Evolutionary conservation across 1,284 basidiomycete species (phyloP), one percentile per base, ranked within the genome.

Genomic region (Acaromyces ingoldii): DNA sequence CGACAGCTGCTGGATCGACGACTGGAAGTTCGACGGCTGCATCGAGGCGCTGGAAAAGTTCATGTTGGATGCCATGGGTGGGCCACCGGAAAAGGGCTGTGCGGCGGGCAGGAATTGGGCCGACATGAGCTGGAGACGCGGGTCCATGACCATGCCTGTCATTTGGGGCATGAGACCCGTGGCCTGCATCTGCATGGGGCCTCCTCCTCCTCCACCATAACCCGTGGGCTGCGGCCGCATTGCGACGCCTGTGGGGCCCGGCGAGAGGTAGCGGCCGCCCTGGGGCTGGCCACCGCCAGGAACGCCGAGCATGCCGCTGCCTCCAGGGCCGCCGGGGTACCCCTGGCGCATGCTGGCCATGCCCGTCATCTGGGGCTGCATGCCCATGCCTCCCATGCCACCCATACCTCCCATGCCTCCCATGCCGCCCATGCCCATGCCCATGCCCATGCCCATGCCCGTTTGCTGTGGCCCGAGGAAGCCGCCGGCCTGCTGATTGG

Each of bases 91-190:
- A 51, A 65, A 75, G 19, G 72, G 71, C 33, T 68, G 67, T 10
- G 70, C 53, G 9, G 65, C 71, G n/a, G 73, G 73, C 41, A 74
- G 49, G 58, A 74, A 75, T 44, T 75, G 72, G 10, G 63, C 55
- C 51, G 65, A 67, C 73, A 75, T 75, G 30, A 75, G 64, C 51
- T 70, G 68, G 59, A 75, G 48, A 11, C 72, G 61, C 9, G 73
- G 73, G 53, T 75, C 72, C 47, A 72, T 62, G 43, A 65, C 65
- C 58, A 69, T 65, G n/a, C 72, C 72, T 1, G 72, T 75, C 65
- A 69, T 71, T 51, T 73, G 71, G 4, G 72, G 63, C 62, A 71
- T 67, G 51, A 72, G 58, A 37, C 70, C 68, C 19, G 68, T 70
- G 33, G 55, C 55, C 57, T 72, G 68, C 49, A 63, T 60, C 49